phyloP scores from a whole-genome alignment of 495 filamentous ascomycete genomes.

The Neurospora cerealis region DNA sequence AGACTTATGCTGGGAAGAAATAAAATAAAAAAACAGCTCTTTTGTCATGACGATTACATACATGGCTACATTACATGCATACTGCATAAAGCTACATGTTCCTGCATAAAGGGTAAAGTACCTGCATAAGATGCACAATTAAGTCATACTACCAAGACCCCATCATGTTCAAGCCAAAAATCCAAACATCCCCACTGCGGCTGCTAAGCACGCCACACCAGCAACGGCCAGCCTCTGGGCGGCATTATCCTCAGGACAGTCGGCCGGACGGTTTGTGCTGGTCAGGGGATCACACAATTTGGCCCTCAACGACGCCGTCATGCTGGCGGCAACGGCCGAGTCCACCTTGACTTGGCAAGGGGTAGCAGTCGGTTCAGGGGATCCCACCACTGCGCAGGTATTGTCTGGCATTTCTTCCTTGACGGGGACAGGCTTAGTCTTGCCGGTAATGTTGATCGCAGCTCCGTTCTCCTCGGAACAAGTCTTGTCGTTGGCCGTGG shows the following conservation, averaged over 20 bases:
- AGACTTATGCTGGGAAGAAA: not conserved
- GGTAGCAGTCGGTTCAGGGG: not conserved
- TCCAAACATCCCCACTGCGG: not conserved
- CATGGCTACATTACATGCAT: not conserved
- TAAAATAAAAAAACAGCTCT: not conserved
- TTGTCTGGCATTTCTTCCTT: not conserved
- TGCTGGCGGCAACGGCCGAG: constrained; percentile 5
- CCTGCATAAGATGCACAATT: not conserved
- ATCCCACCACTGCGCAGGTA: not conserved
- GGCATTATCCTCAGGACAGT: not conserved
- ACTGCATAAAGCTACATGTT: not conserved
- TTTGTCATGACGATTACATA: not conserved
- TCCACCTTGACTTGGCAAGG: constrained; percentile 6
- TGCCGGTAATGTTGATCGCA: not conserved
- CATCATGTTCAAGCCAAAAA: not conserved
- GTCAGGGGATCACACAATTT: not conserved
- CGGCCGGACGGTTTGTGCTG: not conserved
- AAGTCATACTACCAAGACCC: not conserved
- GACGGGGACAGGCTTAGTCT: not conserved
- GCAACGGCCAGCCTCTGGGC: not conserved
- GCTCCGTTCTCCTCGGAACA: not conserved
- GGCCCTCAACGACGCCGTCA: not conserved
- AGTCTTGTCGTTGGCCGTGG: constrained; percentile 8
- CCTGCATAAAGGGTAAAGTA: not conserved
- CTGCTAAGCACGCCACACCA: not conserved